These are phyloP conservation scores for Leccinum fallax DNA, from an alignment of 1,284 basidiomycete genomes.

Conservation along the genomic window DNA sequence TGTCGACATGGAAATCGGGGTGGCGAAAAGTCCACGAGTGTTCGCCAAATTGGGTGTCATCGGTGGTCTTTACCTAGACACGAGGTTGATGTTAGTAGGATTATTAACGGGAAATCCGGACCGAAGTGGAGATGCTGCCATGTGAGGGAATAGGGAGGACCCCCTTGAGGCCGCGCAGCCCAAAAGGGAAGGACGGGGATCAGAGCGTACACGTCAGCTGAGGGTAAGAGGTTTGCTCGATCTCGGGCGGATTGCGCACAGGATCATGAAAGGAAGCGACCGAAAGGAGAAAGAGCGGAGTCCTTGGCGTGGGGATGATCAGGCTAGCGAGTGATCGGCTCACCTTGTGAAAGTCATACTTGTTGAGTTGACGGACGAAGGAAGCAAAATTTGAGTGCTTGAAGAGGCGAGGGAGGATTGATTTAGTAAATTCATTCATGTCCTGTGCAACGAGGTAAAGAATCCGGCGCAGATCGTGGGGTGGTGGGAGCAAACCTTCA, in stretches of 20 bases:
- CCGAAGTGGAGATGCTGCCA: slow-evolving; percentile 3
- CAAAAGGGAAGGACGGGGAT: slow-evolving; percentile 13
- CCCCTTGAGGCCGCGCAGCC: slow-evolving; percentile 17
- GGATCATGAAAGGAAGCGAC: slow-evolving; percentile 10
- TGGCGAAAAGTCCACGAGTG: slow-evolving; percentile 97
- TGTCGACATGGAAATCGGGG: slow-evolving; percentile 89
- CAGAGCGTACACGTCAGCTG: slow-evolving; percentile 5
- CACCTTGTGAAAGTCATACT: slow-evolving; percentile 98
- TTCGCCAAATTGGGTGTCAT: slow-evolving; percentile 78
- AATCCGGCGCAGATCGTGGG: slow-evolving; percentile 5
- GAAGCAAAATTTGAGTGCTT: slow-evolving; percentile 97
- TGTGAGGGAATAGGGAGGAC: background rate
- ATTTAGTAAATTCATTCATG: slow-evolving; percentile 97
- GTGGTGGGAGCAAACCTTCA: slow-evolving; percentile 57
- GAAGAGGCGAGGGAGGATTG: slow-evolving; percentile 92
- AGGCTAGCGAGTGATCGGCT: slow-evolving; percentile 21
- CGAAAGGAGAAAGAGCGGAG: slow-evolving; percentile 3
- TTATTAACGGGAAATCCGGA: slow-evolving; percentile 4
- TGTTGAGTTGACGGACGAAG: slow-evolving; percentile 95
- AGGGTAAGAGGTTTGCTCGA: slow-evolving; percentile 15
- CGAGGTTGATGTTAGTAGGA: slow-evolving; percentile 3
- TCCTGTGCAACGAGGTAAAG: slow-evolving; percentile 50
- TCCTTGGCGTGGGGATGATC: background rate
- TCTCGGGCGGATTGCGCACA: slow-evolving; percentile 13
- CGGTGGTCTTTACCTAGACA: slow-evolving; percentile 72